These are phyloP conservation scores for Claviceps sp. DNA, from an alignment of 2,329 filamentous ascomycete genomes.

Conservation along the genomic window DNA sequence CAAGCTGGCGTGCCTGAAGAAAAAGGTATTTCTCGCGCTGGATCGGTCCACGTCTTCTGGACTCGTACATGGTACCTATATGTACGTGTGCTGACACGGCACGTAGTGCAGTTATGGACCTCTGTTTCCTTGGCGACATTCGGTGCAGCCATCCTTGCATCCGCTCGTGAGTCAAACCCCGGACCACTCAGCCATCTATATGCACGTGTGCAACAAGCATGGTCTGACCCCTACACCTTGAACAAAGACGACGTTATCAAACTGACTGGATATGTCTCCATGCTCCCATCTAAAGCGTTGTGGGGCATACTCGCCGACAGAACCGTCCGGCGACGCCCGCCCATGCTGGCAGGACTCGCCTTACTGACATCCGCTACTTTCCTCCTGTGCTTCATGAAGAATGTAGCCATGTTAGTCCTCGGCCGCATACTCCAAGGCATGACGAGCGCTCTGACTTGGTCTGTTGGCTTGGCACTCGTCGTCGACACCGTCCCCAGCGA, in stretches of 20 bases:
- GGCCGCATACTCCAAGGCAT: slow-evolving; percentile 21
- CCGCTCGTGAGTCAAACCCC: slow-evolving; percentile 15
- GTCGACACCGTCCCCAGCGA: slow-evolving; percentile 20
- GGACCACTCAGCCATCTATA: background rate
- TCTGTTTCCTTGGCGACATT: slow-evolving; percentile 22
- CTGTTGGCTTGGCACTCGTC: slow-evolving; percentile 22
- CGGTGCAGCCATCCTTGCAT: slow-evolving; percentile 17
- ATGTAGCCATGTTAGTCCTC: slow-evolving; percentile 19
- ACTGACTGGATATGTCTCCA: background rate
- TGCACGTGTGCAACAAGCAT: background rate
- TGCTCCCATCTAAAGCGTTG: slow-evolving; percentile 12
- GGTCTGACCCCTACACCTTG: background rate
- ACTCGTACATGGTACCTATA: too few relatives aligned
- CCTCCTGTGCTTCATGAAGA: slow-evolving; percentile 18
- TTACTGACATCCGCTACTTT: slow-evolving; percentile 17
- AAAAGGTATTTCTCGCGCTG: slow-evolving; percentile 6
- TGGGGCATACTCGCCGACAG: slow-evolving; percentile 24
- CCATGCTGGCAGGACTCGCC: slow-evolving; percentile 21
- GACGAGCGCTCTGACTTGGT: slow-evolving; percentile 22
- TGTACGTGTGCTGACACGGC: background rate
- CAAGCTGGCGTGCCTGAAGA: slow-evolving; percentile 13
- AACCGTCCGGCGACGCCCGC: slow-evolving; percentile 18
- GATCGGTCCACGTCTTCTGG: background rate
- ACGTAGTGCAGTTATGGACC: slow-evolving; percentile 21
- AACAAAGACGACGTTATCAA: background rate